phyloP scores from a whole-genome alignment of 345 rosid genomes.

The Arabidopsis suecica region DNA sequence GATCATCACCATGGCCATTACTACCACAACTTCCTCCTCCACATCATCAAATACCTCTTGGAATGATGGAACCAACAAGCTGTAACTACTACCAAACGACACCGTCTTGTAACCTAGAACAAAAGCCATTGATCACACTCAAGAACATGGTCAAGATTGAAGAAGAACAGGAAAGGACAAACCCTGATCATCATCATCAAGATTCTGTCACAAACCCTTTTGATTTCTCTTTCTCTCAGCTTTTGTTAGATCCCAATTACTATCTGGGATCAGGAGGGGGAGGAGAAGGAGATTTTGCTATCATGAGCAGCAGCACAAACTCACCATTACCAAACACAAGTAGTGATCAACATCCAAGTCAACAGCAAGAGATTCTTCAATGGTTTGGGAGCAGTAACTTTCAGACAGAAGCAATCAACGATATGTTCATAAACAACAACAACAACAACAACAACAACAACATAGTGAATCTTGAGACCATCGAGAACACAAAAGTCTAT shows the following conservation, averaged over 20 bases:
- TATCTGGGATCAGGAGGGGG: slow-evolving; percentile 36
- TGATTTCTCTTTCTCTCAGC: slow-evolving; percentile 49
- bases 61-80: slow-evolving; percentile 43
- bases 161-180: slow-evolving; percentile 37
- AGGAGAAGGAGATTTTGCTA: slow-evolving; percentile 38
- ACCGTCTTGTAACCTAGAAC: slow-evolving; percentile 32
- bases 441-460: slow-evolving; percentile 34
- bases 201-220: slow-evolving; percentile 39
- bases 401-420: slow-evolving; percentile 42
- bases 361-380: slow-evolving; percentile 46
- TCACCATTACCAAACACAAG: slow-evolving; percentile 48
- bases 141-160: slow-evolving; percentile 45
- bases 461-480: slow-evolving; percentile 39
- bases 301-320: slow-evolving; percentile 44
- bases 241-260: slow-evolving; percentile 43
- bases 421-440: slow-evolving; percentile 37
- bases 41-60: slow-evolving; percentile 39
- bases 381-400: slow-evolving; percentile 46
- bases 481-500: slow-evolving; percentile 33
- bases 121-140: slow-evolving; percentile 39
- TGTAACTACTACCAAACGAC: slow-evolving; percentile 33
- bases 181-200: slow-evolving; percentile 33
- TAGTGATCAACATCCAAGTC: slow-evolving; percentile 30
- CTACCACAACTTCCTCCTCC: slow-evolving; percentile 44
- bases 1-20: slow-evolving; percentile 53